A percentile compares a stretch with the other conserved stretches of the same genome.
phyloP scores from a whole-genome alignment of 768 basidiomycete species.

The Lactarius hengduanensis region DNA sequence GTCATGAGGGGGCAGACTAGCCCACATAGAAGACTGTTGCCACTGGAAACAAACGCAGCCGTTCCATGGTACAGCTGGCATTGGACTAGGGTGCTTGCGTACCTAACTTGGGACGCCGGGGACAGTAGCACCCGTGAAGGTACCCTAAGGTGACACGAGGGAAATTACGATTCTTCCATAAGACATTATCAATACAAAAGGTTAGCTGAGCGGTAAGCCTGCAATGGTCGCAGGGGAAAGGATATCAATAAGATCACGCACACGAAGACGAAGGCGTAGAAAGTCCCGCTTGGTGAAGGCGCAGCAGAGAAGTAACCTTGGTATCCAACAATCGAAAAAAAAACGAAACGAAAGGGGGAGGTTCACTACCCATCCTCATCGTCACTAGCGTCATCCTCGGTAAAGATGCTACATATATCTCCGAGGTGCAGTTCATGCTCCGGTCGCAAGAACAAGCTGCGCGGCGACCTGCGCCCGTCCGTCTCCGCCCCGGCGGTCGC shows the following conservation, averaged over 20 bases:
- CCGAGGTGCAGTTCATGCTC: conserved; percentile 74
- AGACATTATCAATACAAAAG: conserved; percentile 26
- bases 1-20: too few relatives aligned
- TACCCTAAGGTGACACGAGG: background rate
- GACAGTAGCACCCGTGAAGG: background rate
- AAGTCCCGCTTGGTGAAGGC: background rate
- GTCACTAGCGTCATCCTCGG: conserved; percentile 27
- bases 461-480: conserved; percentile 56
- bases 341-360: background rate
- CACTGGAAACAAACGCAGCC: too few relatives aligned
- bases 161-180: background rate
- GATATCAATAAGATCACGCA: conserved; percentile 16
- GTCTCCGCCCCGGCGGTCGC: conserved; percentile 62
- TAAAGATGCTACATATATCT: conserved; percentile 52
- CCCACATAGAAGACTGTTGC: too few relatives aligned
- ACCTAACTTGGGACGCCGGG: too few relatives aligned
- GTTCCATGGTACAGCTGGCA: too few relatives aligned
- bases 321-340: background rate
- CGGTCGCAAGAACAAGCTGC: conserved; percentile 65
- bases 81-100: too few relatives aligned
- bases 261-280: conserved; percentile 6
- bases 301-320: conserved; percentile 5
- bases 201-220: conserved; percentile 1
- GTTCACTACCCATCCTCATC: conserved; percentile 1
- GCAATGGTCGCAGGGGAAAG: background rate